These are phyloP conservation scores for Cryptococcus hybrid DNA, from an alignment of 1,284 basidiomycete species.

Conservation along the genomic window DNA sequence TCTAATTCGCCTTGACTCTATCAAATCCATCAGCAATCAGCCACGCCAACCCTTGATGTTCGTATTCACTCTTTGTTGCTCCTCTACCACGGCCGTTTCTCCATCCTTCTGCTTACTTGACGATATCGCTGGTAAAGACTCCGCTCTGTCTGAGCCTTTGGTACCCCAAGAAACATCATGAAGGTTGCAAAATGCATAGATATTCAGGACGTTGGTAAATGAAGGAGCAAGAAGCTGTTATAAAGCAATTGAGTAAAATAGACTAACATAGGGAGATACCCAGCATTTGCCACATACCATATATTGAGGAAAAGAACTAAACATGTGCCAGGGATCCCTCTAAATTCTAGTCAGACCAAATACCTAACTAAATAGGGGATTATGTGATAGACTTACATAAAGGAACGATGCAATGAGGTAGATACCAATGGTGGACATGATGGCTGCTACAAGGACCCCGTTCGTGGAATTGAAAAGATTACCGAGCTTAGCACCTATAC, in stretches of 20 bases:
- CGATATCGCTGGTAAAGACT: conserved; percentile 86
- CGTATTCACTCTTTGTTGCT: conserved; percentile 60
- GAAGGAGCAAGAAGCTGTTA: conserved; percentile 71
- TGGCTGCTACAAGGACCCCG: conserved; percentile 79
- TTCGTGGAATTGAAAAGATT: conserved; percentile 72
- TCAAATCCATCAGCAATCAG: not conserved
- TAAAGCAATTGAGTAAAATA: not conserved
- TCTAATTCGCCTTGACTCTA: conserved; percentile 78
- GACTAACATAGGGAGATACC: not conserved
- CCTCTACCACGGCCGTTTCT: conserved; percentile 75
- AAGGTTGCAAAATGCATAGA: conserved; percentile 90
- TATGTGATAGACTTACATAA: conserved; percentile 64
- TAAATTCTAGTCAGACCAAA: conserved; percentile 39
- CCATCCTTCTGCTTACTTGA: conserved; percentile 75
- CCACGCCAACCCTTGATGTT: too few species aligned
- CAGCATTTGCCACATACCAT: conserved; percentile 47
- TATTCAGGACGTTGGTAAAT: conserved; percentile 92
- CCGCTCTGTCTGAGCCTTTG: conserved; percentile 93
- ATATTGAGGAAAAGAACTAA: conserved; percentile 95
- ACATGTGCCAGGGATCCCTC: conserved; percentile 98
- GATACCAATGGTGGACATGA: conserved; percentile 83
- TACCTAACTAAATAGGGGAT: not conserved
- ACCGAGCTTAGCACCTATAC: conserved; percentile 55
- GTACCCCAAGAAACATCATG: conserved; percentile 89
- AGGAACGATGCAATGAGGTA: conserved; percentile 82